Base-by-base conservation (phyloP, 169 alveolate genomes). In the Sarcocystis neurona region DNA sequence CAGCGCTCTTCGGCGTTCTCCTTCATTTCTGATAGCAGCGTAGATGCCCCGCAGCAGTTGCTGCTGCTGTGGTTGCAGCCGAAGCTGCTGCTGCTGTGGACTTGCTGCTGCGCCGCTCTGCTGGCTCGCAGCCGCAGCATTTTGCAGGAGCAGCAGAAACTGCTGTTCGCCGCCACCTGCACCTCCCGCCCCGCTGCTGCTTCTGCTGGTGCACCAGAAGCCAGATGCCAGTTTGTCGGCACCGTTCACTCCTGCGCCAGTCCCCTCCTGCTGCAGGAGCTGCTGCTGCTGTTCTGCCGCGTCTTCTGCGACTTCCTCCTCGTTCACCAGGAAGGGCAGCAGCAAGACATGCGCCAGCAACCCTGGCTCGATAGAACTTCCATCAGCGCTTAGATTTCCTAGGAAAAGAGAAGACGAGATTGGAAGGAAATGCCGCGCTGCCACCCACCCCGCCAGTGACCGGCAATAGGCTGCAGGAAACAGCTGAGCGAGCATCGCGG, bases 1-100 rank as follows among this genome's bases (percentile, higher is more conserved):
- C 3, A 72, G 12, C 10, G 82, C 82, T 18, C 82, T 4, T 72
- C 82, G 1, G 1, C 82, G 50, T 72, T 56, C 4, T 34, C 82
- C 82, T 10, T 72, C 82, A 39, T 72, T 56, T 41, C 82, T 37
- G 47, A 72, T 41, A 12, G 15, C 82, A 5, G 82, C 56, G 56
- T 72, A 72, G 12, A 72, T 47, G 34, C 82, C 10, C 20, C 20
- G 34, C 5, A 72, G 82, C 10, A 63, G 75, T n/a, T 41, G 10
- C 8, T 63, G 75, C 18, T n/a, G 10, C 41, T 15, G 27, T n/a
- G 8, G 10, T 27, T 63, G 44, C 10, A 63, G 37, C 1, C 41
- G 8, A 37, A 10, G 32, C n/a, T n/a, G n/a, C n/a, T n/a, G n/a
- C n/a, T n/a, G n/a, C n/a, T n/a, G n/a, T n/a, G n/a, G n/a, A n/a